Conservation (phyloP, 176 grass and related monocot genomes). For the Zea luxurians region DNA sequence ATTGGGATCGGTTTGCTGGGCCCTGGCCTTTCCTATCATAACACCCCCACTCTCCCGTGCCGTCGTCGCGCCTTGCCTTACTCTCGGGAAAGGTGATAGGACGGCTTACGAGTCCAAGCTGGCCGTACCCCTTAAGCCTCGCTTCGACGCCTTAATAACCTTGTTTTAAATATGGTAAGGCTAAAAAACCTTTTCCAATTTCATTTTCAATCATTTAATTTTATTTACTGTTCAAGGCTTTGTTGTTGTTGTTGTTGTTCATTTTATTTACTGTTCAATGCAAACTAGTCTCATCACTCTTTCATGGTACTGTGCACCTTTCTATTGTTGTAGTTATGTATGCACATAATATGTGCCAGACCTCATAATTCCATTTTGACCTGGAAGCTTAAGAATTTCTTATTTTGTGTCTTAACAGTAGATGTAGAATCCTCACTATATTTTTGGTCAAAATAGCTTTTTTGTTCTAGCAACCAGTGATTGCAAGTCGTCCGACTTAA, state of each 20-base stretch:
- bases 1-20: too few relatives aligned
- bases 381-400: slow-evolving; percentile 19
- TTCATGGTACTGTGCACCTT: slow-evolving; percentile 16
- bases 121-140: too few relatives aligned
- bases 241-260: too few relatives aligned
- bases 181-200: background rate
- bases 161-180: background rate
- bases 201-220: background rate
- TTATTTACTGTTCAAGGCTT: background rate
- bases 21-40: too few relatives aligned
- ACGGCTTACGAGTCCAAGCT: background rate
- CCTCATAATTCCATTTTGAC: slow-evolving; percentile 7
- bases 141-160: too few relatives aligned
- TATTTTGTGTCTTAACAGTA: background rate
- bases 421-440: background rate
- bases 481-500: too few relatives aligned
- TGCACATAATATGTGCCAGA: background rate
- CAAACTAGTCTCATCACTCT: background rate
- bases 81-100: background rate
- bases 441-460: background rate
- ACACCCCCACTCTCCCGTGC: too few relatives aligned
- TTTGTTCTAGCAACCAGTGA: background rate
- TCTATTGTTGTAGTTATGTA: background rate
- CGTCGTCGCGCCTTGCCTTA: too few relatives aligned
- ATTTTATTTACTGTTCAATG: background rate